Base-by-base conservation (phyloP, 2,329 filamentous ascomycete genomes). In the Cercospora canescens region DNA sequence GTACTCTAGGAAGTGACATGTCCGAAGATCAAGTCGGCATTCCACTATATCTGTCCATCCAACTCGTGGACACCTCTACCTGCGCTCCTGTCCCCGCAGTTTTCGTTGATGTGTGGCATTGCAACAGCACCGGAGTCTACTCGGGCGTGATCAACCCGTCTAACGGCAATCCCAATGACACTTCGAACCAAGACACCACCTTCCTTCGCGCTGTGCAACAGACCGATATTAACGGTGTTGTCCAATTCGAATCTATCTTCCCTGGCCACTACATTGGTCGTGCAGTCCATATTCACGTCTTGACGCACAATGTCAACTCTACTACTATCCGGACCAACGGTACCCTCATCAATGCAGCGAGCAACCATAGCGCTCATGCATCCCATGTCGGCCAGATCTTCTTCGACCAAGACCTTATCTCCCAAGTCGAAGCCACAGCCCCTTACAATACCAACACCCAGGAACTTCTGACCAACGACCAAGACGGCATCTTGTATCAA, bases 361-460 rank as follows among this genome's bases (percentile, higher is more conserved):
- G 32, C 39, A 72, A 69, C 66, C 55, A 34, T 55, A 71, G 69
- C n/a, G 65, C 69, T 6, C 80, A 78, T 56, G 82, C 86, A 65
- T 83, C 84, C 8, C 87, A 90, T 76, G 82, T 89, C 35, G 88
- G 88, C 18, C 88, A 91, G 75, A 73, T 88, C 58, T 90, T 88
- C 81, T 88, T 88, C 63, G 87, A 90, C 75, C 84, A 89, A 74
- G 79, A 81, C 68, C 82, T 90, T 7, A 83, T 87, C 70, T 72
- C 71, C 32, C 68, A 79, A 37, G 85, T 89, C 62, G 84, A 88
- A 68, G 75, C 75, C 11, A 79, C 77, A 0, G 65, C 73, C 0
- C 84, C 85, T 3, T 82, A 82, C 76, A 80, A 75, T 72, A 79
- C 76, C 63, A 82, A 82, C 71, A 79, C 72, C 28, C 76, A 79